These are phyloP conservation scores for Ceratobasidium sp. DNA, from an alignment of 1,284 basidiomycete species.

Conservation along the genomic window DNA sequence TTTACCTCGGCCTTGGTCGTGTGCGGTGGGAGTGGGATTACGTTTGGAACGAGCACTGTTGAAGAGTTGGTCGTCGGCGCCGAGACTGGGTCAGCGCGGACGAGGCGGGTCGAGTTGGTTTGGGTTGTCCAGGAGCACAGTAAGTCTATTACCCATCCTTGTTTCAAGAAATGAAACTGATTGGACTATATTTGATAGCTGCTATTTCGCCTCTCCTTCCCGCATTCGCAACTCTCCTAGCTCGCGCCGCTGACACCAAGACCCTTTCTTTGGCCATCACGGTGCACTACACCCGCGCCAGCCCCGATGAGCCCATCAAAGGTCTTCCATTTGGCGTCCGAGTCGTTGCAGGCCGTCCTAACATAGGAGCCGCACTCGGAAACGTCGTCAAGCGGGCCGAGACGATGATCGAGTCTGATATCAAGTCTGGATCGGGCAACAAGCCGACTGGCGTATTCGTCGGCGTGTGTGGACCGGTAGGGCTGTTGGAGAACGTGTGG, in stretches of 20 bases:
- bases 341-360: conserved; percentile 64
- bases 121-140: conserved; percentile 48
- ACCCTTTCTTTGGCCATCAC: conserved; percentile 62
- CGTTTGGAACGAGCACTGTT: conserved; percentile 45
- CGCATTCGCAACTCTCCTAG: conserved; percentile 63
- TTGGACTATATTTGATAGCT: conserved; percentile 50
- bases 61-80: conserved; percentile 46
- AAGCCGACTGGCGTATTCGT: conserved; percentile 69
- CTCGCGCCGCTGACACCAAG: conserved; percentile 57
- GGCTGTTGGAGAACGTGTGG: conserved; percentile 66
- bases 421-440: conserved; percentile 64
- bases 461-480: conserved; percentile 72
- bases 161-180: neutral
- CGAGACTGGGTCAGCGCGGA: conserved; percentile 22
- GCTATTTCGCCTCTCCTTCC: conserved; percentile 67
- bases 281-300: conserved; percentile 72
- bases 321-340: conserved; percentile 58
- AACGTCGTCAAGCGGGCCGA: conserved; percentile 38
- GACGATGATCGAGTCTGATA: conserved; percentile 52
- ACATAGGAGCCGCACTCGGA: conserved; percentile 51
- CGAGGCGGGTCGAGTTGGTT: conserved; percentile 44
- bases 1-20: conserved; percentile 47
- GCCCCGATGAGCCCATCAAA: conserved; percentile 50
- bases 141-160: conserved; percentile 6
- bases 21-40: conserved; percentile 48